These are phyloP conservation scores for Nannochloropsis gaditana DNA, from an alignment of 108 stramenopile species.

Conservation along the genomic window DNA sequence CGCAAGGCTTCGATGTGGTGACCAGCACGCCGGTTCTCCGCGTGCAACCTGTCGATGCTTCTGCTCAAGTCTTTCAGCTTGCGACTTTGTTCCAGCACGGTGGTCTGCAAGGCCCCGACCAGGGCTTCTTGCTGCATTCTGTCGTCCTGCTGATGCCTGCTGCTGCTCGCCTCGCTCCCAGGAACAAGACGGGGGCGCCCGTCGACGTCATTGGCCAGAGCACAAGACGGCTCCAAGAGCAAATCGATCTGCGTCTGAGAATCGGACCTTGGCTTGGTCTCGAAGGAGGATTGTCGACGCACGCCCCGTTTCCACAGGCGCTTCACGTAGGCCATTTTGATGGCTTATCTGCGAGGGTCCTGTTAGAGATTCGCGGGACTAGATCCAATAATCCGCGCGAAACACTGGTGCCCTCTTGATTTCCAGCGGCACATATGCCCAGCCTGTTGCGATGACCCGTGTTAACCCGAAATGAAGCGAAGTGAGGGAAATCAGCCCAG, in stretches of 20 bases:
- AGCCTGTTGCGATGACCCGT: too few species aligned
- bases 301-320: neutral
- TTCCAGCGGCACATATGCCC: too few species aligned
- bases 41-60: neutral
- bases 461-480: too few species aligned
- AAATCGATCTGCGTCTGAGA: neutral
- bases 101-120: neutral
- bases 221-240: neutral
- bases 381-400: too few species aligned
- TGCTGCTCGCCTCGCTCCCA: neutral
- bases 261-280: neutral
- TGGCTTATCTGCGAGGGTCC: neutral
- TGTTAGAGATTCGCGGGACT: too few species aligned
- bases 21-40: neutral
- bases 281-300: constrained; percentile 12
- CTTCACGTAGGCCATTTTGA: neutral
- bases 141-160: neutral
- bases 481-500: too few species aligned
- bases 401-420: too few species aligned
- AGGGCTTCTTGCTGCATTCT: neutral
- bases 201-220: neutral
- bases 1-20: constrained; percentile 1
- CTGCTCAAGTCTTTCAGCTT: neutral
- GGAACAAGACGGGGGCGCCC: neutral
- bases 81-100: constrained; percentile 5